Percentiles rank a stretch among this genome's conserved stretches.
Evolutionary conservation across 805 yeast species (phyloP).

Genomic region (Pichia rugopelliculosa): DNA sequence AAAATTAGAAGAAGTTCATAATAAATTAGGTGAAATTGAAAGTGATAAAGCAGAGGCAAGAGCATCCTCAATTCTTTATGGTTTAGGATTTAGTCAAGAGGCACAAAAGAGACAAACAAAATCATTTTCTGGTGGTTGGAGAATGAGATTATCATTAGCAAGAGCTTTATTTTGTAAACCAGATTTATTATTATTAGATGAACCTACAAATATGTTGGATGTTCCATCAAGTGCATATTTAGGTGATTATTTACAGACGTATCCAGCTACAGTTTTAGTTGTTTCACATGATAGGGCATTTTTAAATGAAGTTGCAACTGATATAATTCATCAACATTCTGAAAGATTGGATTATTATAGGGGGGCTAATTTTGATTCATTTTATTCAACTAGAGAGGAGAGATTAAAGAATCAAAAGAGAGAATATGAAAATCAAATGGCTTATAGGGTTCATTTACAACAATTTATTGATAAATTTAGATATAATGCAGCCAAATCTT

Average conservation of each 20-base stretch:
- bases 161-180: slow-evolving; percentile 97
- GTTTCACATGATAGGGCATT: slow-evolving; percentile 98
- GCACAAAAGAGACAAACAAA: slow-evolving; percentile 81
- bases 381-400: slow-evolving; percentile 91
- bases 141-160: slow-evolving; percentile 98
- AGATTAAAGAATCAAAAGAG: slow-evolving; percentile 86
- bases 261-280: slow-evolving; percentile 87
- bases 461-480: slow-evolving; percentile 92
- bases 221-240: slow-evolving; percentile 95
- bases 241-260: slow-evolving; percentile 81
- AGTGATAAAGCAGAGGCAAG: slow-evolving; percentile 95
- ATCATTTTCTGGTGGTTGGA: slow-evolving; percentile 99
- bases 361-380: slow-evolving; percentile 88
- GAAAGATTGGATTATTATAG: slow-evolving; percentile 94
- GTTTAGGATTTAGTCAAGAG: slow-evolving; percentile 88
- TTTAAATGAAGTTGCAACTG: slow-evolving; percentile 96
- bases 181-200: slow-evolving; percentile 86
- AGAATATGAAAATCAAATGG: slow-evolving; percentile 98
- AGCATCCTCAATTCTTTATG: slow-evolving; percentile 88
- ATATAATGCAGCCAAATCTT: slow-evolving; percentile 95
- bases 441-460: slow-evolving; percentile 87
- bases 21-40: slow-evolving; percentile 86
- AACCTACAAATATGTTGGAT: slow-evolving; percentile 99
- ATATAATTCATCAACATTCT: slow-evolving; percentile 94
- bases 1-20: slow-evolving; percentile 71